Conservation (phyloP, 495 filamentous ascomycete species). For the Astrothelium subdiscretum region DNA sequence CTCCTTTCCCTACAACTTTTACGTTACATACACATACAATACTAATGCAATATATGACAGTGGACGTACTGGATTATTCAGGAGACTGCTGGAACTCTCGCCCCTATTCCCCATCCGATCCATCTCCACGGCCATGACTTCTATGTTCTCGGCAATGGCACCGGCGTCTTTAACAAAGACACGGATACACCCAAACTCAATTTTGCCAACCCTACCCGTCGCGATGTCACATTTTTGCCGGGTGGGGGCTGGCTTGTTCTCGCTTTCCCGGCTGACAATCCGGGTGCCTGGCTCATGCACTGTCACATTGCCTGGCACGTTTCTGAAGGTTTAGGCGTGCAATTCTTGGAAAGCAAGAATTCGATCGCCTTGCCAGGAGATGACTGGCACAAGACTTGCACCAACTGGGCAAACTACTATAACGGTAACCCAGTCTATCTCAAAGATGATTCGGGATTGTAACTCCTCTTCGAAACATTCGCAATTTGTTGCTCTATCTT, state of each 20-base stretch:
- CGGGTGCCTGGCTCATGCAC: constrained; percentile 26
- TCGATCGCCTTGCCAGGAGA: neutral
- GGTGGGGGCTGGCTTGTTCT: constrained; percentile 22
- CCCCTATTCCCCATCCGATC: constrained; percentile 25
- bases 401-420: constrained; percentile 13
- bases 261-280: constrained; percentile 24
- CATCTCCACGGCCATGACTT: constrained; percentile 31
- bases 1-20: neutral
- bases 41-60: neutral
- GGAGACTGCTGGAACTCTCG: constrained; percentile 7
- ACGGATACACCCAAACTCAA: constrained; percentile 13
- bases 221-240: constrained; percentile 24
- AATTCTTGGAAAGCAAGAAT: constrained; percentile 14
- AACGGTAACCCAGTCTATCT: constrained; percentile 5
- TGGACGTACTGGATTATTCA: constrained; percentile 33
- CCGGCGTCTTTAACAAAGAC: constrained; percentile 11
- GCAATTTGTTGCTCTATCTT: neutral
- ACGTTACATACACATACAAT: neutral
- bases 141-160: constrained; percentile 21
- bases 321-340: constrained; percentile 10
- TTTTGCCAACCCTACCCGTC: constrained; percentile 20
- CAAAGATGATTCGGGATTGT: constrained; percentile 10
- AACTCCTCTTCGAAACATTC: neutral
- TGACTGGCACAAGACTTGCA: constrained; percentile 10
- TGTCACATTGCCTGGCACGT: constrained; percentile 14